Evolutionary conservation across 371 early-diverging fungal species (phyloP).

Genomic region (Rhizopus microsporus): DNA sequence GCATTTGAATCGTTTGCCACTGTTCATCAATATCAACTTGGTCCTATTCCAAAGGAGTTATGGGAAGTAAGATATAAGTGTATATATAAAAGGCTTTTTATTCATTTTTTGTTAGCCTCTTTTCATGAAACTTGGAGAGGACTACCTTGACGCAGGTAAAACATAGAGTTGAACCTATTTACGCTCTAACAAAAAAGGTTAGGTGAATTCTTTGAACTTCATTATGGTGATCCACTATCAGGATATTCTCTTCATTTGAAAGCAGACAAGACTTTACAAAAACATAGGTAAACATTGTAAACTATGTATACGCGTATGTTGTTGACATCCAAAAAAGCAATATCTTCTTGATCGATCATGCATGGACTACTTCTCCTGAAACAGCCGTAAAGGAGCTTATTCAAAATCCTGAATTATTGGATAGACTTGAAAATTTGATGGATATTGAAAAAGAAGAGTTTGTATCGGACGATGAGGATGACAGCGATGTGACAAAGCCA

Average conservation of each 20-base stretch:
- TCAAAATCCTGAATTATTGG: constrained; percentile 54
- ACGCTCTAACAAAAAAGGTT: not conserved
- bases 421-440: constrained; percentile 67
- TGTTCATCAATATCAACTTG: constrained; percentile 64
- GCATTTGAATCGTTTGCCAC: constrained; percentile 58
- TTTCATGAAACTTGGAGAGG: constrained; percentile 61
- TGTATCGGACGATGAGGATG: constrained; percentile 36
- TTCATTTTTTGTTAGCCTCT: constrained; percentile 40
- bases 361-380: constrained; percentile 72
- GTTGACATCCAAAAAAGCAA: constrained; percentile 31
- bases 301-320: not conserved
- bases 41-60: constrained; percentile 55
- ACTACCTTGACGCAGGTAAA: constrained; percentile 65
- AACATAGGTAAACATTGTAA: constrained; percentile 44
- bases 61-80: constrained; percentile 51
- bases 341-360: constrained; percentile 71
- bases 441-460: constrained; percentile 55
- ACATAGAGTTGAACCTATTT: not conserved
- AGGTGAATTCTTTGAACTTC: constrained; percentile 54
- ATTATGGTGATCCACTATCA: constrained; percentile 57
- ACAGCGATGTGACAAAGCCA: constrained; percentile 29
- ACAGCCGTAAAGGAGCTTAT: constrained; percentile 55
- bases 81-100: not conserved
- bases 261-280: constrained; percentile 47
- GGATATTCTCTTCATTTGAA: constrained; percentile 63